Conservation (phyloP, 2,329 filamentous ascomycete genomes). For the Scleromitrula shiraiana region DNA sequence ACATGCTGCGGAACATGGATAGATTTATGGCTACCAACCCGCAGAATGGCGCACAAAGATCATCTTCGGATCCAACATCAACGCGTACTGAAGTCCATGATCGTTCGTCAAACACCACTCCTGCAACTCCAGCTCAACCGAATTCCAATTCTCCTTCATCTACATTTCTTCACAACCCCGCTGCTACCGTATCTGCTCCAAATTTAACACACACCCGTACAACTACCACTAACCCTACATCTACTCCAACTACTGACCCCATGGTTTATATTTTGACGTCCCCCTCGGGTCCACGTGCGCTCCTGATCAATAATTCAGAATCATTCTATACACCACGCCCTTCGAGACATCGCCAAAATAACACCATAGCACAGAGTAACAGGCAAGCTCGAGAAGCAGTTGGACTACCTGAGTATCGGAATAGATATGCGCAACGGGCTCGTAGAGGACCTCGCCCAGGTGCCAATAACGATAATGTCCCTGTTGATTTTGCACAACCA, state of each 20-base stretch:
- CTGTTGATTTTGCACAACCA: constrained; percentile 9
- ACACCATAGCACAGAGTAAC: neutral
- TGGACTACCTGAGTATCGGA: constrained; percentile 22
- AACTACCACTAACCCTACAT: constrained; percentile 11
- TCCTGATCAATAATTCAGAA: constrained; percentile 47
- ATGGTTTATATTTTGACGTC: constrained; percentile 56
- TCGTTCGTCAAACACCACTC: constrained; percentile 2
- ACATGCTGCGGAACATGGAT: constrained; percentile 22
- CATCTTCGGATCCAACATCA: constrained; percentile 11
- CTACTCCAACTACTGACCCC: constrained; percentile 28
- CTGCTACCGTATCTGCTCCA: constrained; percentile 4
- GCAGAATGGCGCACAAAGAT: constrained; percentile 18
- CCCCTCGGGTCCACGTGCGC: constrained; percentile 48
- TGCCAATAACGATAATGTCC: constrained; percentile 10
- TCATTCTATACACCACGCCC: constrained; percentile 43
- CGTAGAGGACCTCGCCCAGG: constrained; percentile 15
- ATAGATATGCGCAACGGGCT: constrained; percentile 17
- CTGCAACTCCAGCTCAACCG: constrained; percentile 1
- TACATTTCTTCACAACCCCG: neutral
- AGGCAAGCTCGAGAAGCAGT: constrained; percentile 10
- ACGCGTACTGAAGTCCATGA: constrained; percentile 6
- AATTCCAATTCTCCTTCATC: neutral
- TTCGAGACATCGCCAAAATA: constrained; percentile 13
- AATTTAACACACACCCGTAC: constrained; percentile 3
- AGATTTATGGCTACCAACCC: constrained; percentile 14